Conservation (phyloP, 1,139 yeast species). For the Pichiaceae sp. region DNA sequence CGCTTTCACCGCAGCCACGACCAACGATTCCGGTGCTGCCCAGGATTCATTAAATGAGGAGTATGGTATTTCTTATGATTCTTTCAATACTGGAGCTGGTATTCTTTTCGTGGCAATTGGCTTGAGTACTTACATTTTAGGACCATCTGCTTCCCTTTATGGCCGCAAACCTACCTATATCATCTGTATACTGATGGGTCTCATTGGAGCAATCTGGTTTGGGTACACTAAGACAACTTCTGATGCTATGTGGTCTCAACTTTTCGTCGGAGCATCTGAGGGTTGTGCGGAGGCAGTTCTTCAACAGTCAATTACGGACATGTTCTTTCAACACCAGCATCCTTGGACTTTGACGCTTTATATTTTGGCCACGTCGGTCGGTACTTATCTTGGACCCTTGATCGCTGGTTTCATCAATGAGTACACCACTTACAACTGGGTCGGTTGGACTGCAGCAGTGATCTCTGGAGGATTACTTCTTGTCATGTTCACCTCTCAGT, state of each 20-base stretch:
- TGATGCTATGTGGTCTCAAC: slow-evolving; percentile 77
- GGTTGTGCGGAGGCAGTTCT: slow-evolving; percentile 83
- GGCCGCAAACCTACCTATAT: slow-evolving; percentile 68
- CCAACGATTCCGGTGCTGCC: slow-evolving; percentile 76
- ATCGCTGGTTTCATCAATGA: slow-evolving; percentile 67
- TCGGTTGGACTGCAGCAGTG: slow-evolving; percentile 75
- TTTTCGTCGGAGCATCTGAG: slow-evolving; percentile 79
- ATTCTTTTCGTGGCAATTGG: slow-evolving; percentile 72
- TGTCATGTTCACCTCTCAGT: slow-evolving; percentile 51
- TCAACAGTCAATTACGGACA: slow-evolving; percentile 67
- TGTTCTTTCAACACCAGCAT: slow-evolving; percentile 72
- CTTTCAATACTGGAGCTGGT: slow-evolving; percentile 85
- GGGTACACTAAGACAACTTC: slow-evolving; percentile 46
- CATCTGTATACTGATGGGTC: slow-evolving; percentile 53
- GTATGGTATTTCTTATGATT: slow-evolving; percentile 61
- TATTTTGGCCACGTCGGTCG: slow-evolving; percentile 71
- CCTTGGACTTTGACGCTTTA: slow-evolving; percentile 74
- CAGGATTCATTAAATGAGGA: slow-evolving; percentile 61
- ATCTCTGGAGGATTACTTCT: slow-evolving; percentile 52
- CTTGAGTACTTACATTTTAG: slow-evolving; percentile 57
- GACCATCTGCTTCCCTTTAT: slow-evolving; percentile 72
- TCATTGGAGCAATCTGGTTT: slow-evolving; percentile 70
- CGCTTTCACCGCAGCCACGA: slow-evolving; percentile 76
- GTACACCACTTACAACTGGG: slow-evolving; percentile 65
- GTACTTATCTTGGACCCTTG: slow-evolving; percentile 76